Evolutionary conservation across 306 rosid genomes (phyloP).

Genomic region (Cicer pinnatifidum): DNA sequence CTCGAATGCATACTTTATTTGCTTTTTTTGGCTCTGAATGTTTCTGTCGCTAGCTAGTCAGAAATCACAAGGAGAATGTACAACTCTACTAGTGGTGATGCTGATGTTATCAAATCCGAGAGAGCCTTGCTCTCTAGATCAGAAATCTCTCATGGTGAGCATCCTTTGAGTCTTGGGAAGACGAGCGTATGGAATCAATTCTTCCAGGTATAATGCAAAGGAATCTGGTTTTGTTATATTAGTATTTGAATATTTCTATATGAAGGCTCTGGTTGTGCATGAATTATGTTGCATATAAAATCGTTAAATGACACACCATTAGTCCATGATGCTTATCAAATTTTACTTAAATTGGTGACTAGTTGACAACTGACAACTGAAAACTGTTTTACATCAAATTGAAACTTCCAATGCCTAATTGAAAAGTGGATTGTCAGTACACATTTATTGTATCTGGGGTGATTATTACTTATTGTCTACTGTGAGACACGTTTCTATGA

Average conservation of each 20-base stretch:
- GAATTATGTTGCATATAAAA: constrained; percentile 28
- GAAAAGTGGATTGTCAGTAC: constrained; percentile 16
- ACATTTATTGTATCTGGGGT: constrained; percentile 3
- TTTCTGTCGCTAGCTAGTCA: constrained; percentile 98
- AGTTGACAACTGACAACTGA: background rate
- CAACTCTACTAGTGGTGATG: constrained; percentile 57
- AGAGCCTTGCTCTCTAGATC: constrained; percentile 84
- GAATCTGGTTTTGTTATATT: constrained; percentile 13
- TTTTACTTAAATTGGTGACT: constrained; percentile 29
- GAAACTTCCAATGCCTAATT: constrained; percentile 16
- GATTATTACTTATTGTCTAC: constrained; percentile 30
- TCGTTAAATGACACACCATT: background rate
- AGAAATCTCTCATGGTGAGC: constrained; percentile 87
- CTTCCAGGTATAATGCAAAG: constrained; percentile 72
- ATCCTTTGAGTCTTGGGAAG: constrained; percentile 98
- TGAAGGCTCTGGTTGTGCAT: constrained; percentile 10
- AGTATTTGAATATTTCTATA: constrained; percentile 8
- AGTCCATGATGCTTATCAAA: constrained; percentile 4
- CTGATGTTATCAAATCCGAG: constrained; percentile 61
- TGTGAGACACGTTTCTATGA: constrained; percentile 10
- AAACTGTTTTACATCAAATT: constrained; percentile 18
- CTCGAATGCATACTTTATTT: constrained; percentile 23
- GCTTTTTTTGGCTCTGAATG: constrained; percentile 68
- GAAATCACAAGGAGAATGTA: constrained; percentile 87
- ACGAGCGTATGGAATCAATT: constrained; percentile 95